phyloP scores from a whole-genome alignment of 441 rosid species.

The Pelargonium exstipulatum region DNA sequence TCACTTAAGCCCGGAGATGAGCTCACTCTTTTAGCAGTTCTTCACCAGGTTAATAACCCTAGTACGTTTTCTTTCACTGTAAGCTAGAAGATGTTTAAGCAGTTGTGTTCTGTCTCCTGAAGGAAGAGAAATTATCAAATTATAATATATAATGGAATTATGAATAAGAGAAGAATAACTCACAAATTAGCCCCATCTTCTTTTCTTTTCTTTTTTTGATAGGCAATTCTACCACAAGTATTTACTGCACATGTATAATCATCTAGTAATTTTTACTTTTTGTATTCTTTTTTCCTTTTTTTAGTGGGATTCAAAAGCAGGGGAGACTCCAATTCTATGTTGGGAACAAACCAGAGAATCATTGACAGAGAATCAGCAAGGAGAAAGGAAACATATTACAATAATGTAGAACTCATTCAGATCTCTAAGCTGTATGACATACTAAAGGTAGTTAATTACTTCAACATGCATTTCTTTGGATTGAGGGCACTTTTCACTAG shows the following conservation, averaged over 20 bases:
- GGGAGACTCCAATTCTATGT: slow-evolving; percentile 33
- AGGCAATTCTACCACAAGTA: no score
- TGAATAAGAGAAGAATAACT: no score
- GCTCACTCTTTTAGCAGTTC: slow-evolving; percentile 36
- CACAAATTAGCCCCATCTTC: no score
- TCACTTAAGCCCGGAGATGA: slow-evolving; percentile 44
- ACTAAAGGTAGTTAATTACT: slow-evolving; percentile 27
- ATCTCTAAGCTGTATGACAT: slow-evolving; percentile 31
- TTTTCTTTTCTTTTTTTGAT: no score
- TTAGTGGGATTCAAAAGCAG: slow-evolving; percentile 51
- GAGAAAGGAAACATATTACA: slow-evolving; percentile 37
- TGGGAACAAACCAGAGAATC: slow-evolving; percentile 37
- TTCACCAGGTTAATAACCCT: slow-evolving; percentile 53
- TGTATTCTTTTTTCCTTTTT: background rate
- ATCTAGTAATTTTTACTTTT: background rate
- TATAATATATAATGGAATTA: no score
- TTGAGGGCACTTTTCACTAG: background rate
- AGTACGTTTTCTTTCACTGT: slow-evolving; percentile 35
- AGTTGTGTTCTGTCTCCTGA: background rate
- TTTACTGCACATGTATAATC: no score
- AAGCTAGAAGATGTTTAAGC: slow-evolving; percentile 18
- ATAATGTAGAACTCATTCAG: slow-evolving; percentile 27
- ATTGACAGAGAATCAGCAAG: slow-evolving; percentile 31
- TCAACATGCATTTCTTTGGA: background rate
- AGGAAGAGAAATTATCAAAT: background rate